Evolutionary conservation across 2,329 filamentous ascomycete genomes (phyloP).

Genomic region (Colletotrichum graminicola): DNA sequence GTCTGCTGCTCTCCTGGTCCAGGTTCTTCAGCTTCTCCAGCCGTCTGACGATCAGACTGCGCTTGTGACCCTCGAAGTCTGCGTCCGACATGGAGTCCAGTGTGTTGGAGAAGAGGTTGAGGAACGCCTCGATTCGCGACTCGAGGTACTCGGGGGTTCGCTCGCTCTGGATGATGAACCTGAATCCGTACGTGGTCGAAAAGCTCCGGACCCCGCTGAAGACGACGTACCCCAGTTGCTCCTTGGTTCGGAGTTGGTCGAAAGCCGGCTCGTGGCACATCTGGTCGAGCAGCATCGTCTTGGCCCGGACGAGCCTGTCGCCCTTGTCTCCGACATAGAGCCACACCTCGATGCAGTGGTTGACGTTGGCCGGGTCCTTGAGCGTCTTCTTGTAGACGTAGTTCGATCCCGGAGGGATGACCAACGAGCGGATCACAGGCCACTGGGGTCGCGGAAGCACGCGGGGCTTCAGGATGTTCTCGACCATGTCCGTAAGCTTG

Average conservation of each 20-base stretch:
- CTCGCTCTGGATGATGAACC: constrained; percentile 95
- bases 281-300: constrained; percentile 85
- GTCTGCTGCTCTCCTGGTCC: constrained; percentile 82
- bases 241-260: constrained; percentile 94
- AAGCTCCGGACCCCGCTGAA: constrained; percentile 82
- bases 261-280: constrained; percentile 94
- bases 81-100: constrained; percentile 82
- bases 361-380: constrained; percentile 89
- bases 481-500: constrained; percentile 84
- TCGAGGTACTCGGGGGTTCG: constrained; percentile 87
- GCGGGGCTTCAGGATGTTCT: constrained; percentile 80
- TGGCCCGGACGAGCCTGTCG: constrained; percentile 79
- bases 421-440: constrained; percentile 80
- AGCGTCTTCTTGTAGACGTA: constrained; percentile 85
- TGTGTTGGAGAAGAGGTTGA: constrained; percentile 74
- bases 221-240: constrained; percentile 97
- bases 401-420: constrained; percentile 84
- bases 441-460: constrained; percentile 82
- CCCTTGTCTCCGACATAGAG: constrained; percentile 77
- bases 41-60: constrained; percentile 86
- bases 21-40: constrained; percentile 95
- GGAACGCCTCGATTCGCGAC: constrained; percentile 86
- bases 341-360: constrained; percentile 86
- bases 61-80: constrained; percentile 92
- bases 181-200: constrained; percentile 84